Percentiles rank a stretch among this genome's conserved stretches.
Evolutionary conservation across 768 basidiomycete species (phyloP).

Genomic region (Strobilomyces confusus): DNA sequence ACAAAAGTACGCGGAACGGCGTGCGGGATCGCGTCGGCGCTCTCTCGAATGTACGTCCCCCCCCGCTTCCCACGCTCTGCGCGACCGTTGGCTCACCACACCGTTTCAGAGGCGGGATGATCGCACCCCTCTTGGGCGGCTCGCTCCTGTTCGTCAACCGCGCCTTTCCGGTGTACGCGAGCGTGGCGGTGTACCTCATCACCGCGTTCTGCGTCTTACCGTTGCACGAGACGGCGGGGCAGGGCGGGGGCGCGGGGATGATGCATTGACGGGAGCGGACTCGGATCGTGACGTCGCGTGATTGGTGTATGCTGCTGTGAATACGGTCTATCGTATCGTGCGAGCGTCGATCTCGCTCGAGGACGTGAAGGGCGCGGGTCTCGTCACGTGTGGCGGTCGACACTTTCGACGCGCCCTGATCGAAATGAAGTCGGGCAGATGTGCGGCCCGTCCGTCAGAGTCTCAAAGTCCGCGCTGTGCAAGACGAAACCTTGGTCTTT

Average conservation of each 20-base stretch:
- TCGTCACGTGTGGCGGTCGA: too few relatives aligned
- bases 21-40: constrained; percentile 80
- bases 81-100: not conserved
- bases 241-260: constrained; percentile 11
- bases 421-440: too few relatives aligned
- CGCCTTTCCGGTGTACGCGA: constrained; percentile 73
- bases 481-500: too few relatives aligned
- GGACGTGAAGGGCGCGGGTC: too few relatives aligned
- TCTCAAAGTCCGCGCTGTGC: too few relatives aligned
- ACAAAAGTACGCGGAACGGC: constrained; percentile 87
- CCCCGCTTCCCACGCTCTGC: not conserved
- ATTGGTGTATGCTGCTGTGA: too few relatives aligned
- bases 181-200: constrained; percentile 60
- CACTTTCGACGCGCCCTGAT: too few relatives aligned
- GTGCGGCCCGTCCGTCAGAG: too few relatives aligned
- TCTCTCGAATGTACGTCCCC: constrained; percentile 69
- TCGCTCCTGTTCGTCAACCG: constrained; percentile 60
- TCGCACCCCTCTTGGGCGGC: constrained; percentile 79
- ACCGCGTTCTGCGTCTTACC: constrained; percentile 62
- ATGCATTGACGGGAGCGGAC: constrained; percentile 12
- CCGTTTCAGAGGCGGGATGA: constrained; percentile 72
- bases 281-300: too few relatives aligned
- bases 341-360: too few relatives aligned
- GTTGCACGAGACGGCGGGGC: constrained; percentile 49
- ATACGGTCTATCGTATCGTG: too few relatives aligned